Conservation (phyloP, 2,329 filamentous ascomycete genomes). For the Colletotrichum simmondsii region DNA sequence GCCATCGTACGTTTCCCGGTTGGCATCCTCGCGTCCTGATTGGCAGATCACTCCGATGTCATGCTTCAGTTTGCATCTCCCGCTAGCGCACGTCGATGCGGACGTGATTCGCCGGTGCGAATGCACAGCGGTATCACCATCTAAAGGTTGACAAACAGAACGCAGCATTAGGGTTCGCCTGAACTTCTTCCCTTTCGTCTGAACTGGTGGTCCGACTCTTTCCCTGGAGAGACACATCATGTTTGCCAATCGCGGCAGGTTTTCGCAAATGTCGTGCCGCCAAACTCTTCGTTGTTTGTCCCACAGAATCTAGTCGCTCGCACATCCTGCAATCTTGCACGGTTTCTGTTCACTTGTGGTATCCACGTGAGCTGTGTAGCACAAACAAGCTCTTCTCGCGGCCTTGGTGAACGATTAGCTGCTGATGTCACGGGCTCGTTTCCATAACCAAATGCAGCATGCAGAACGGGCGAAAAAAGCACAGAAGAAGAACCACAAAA, state of each 20-base stretch:
- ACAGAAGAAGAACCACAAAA: neutral
- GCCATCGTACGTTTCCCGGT: neutral
- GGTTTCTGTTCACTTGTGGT: neutral
- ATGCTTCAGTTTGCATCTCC: slow-evolving; percentile 1
- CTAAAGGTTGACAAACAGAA: neutral
- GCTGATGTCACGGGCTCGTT: neutral
- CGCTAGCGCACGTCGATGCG: neutral
- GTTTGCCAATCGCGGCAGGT: neutral
- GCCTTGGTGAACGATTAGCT: neutral
- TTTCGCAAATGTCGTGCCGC: neutral
- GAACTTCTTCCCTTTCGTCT: neutral
- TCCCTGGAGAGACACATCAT: neutral
- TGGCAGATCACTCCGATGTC: neutral
- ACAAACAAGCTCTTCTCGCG: neutral
- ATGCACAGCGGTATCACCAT: neutral
- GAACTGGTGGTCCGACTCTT: neutral
- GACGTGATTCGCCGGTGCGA: neutral
- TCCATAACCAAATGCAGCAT: neutral
- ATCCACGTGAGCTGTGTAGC: neutral
- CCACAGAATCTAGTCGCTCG: neutral
- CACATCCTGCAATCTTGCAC: neutral
- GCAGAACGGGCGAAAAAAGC: neutral
- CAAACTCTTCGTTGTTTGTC: neutral
- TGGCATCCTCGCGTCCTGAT: neutral
- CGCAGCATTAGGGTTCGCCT: neutral